Evolutionary conservation across 2,329 filamentous ascomycete species (phyloP).

Genomic region (Penicillium sclerotiorum): DNA sequence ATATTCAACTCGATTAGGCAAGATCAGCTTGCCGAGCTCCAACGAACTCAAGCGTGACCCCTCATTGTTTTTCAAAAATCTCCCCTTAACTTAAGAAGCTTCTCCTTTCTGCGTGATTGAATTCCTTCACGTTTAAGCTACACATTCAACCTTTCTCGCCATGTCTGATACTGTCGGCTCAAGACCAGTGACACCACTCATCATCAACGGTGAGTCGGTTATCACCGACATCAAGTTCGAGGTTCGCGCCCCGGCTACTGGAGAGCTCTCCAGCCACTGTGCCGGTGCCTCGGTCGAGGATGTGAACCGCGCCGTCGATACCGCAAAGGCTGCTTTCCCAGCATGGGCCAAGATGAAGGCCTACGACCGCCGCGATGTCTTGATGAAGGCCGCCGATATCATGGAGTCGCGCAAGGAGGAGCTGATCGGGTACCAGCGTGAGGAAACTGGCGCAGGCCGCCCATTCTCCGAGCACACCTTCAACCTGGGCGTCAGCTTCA

Average conservation of each 20-base stretch:
- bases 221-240: conserved; percentile 45
- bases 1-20: conserved; percentile 9
- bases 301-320: conserved; percentile 58
- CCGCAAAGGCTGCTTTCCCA: conserved; percentile 69
- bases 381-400: conserved; percentile 48
- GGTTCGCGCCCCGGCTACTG: conserved; percentile 59
- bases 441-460: conserved; percentile 58
- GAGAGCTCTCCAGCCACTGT: conserved; percentile 58
- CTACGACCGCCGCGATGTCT: conserved; percentile 65
- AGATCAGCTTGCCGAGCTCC: conserved; percentile 9
- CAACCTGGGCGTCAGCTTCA: conserved; percentile 34
- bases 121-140: neutral
- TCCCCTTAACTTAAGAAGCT: neutral
- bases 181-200: conserved; percentile 38
- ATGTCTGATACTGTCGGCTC: conserved; percentile 9
- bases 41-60: neutral
- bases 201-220: conserved; percentile 48
- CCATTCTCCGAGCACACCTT: conserved; percentile 41
- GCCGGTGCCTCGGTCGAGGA: conserved; percentile 60
- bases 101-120: conserved; percentile 4
- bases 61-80: neutral
- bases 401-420: conserved; percentile 62
- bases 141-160: neutral
- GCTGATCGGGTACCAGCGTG: conserved; percentile 60
- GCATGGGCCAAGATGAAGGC: conserved; percentile 69